phyloP scores from a whole-genome alignment of 2,329 filamentous ascomycete genomes.

The Penicillium brasilianum region DNA sequence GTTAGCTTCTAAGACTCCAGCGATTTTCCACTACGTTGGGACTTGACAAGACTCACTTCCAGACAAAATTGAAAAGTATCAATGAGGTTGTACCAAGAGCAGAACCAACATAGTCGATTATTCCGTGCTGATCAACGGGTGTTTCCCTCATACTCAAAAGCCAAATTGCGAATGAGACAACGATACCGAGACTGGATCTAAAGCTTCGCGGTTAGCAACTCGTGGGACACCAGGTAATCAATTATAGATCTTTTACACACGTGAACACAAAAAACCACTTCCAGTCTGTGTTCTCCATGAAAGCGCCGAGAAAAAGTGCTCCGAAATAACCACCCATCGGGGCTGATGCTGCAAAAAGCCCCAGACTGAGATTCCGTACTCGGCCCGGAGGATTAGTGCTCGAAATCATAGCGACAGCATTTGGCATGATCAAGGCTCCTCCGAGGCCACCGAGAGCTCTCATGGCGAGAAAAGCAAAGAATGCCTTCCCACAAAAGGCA shows the following conservation, averaged over 20 bases:
- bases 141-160: constrained; percentile 36
- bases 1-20: not conserved
- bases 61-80: constrained; percentile 58
- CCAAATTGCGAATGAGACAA: constrained; percentile 33
- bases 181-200: constrained; percentile 26
- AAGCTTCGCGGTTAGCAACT: constrained; percentile 20
- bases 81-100: constrained; percentile 47
- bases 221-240: not conserved
- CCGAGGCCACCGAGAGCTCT: not conserved
- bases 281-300: constrained; percentile 40
- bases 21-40: not conserved
- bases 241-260: constrained; percentile 27
- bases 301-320: constrained; percentile 50
- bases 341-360: constrained; percentile 54
- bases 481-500: not conserved
- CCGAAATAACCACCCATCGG: constrained; percentile 55
- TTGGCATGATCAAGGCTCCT: not conserved
- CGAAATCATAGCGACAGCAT: constrained; percentile 1
- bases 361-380: constrained; percentile 53
- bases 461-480: constrained; percentile 2
- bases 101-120: constrained; percentile 50
- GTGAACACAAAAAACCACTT: constrained; percentile 51
- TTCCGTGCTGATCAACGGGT: constrained; percentile 44
- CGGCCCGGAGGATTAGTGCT: not conserved
- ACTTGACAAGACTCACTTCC: constrained; percentile 51